Base-by-base conservation (phyloP, 331 rosid species). In the Dryas integrifolia region DNA sequence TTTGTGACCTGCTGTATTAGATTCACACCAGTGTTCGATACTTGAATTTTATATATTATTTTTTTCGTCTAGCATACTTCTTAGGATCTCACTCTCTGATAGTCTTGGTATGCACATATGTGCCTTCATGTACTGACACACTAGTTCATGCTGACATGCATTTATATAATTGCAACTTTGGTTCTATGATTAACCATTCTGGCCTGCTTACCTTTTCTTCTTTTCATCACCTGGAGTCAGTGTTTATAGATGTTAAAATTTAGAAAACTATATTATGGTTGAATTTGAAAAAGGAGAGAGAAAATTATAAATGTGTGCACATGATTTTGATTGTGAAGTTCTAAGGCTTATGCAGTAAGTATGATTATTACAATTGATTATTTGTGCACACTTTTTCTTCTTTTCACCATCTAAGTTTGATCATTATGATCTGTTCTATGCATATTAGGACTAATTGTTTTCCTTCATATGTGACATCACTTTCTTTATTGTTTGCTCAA, bases 401-500 rank as follows among this genome's bases (percentile, higher is more conserved):
- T 30, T 30, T 30, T 30, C 35, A 30, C 35, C 9, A 35, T 38
- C 60, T 69, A 16, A 9, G 62, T 68, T 72, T 66, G 46, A 57
- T 70, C 44, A 13, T 60, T 77, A 35, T 57, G 18, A 49, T 55
- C 40, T n/a, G 39, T 60, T 38, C 70, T 47, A 10, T 53, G 51
- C 41, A 5, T 18, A 24, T 24, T 13, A 14, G n/a, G 21, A 44
- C 13, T 12, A 3, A 12, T 58, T 57, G 10, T 71, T 57, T 70
- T 70, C 38, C 24, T 6, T 24, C 45, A 21, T 44, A 44, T 8
- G 66, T 57, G 78, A 11, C 65, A 69, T 68, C 71, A 67, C 68
- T 78, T 75, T 64, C 58, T 61, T 21, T 66, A 78, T 62, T 44
- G 65, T 84, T 84, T 77, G 57, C 56, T 66, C 11, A 35, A 63